These are phyloP conservation scores for Xylaria flabelliformis DNA, from an alignment of 495 filamentous ascomycete genomes.

Conservation along the genomic window DNA sequence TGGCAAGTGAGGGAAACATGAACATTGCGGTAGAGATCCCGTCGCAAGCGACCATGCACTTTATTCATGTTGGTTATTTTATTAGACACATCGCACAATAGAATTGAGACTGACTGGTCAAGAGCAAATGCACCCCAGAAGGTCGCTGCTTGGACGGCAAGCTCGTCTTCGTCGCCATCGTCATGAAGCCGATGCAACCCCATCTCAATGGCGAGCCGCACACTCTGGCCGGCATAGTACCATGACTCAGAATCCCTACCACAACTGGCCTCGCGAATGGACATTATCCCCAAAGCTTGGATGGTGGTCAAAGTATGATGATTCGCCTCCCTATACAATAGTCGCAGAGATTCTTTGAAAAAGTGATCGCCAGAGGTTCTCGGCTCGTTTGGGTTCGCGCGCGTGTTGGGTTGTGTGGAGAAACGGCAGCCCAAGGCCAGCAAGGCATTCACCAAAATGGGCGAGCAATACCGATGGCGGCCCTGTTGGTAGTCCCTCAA, in stretches of 20 bases:
- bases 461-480: slow-evolving; percentile 67
- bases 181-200: slow-evolving; percentile 61
- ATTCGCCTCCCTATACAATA: slow-evolving; percentile 63
- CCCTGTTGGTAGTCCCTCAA: slow-evolving; percentile 65
- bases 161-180: slow-evolving; percentile 56
- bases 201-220: slow-evolving; percentile 70
- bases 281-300: slow-evolving; percentile 80
- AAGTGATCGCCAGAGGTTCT: slow-evolving; percentile 75
- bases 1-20: slow-evolving; percentile 60
- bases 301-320: slow-evolving; percentile 74
- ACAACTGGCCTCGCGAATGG: slow-evolving; percentile 67
- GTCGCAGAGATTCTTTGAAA: slow-evolving; percentile 67
- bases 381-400: slow-evolving; percentile 64
- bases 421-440: slow-evolving; percentile 76
- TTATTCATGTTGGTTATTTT: slow-evolving; percentile 36
- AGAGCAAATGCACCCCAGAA: slow-evolving; percentile 76
- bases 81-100: slow-evolving; percentile 7
- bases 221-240: slow-evolving; percentile 69
- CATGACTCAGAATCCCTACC: slow-evolving; percentile 70
- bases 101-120: slow-evolving; percentile 63
- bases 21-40: slow-evolving; percentile 67
- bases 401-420: slow-evolving; percentile 67
- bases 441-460: slow-evolving; percentile 77
- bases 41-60: slow-evolving; percentile 70
- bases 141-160: slow-evolving; percentile 69